A percentile compares a stretch with the other conserved stretches of the same genome.
phyloP scores from a whole-genome alignment of 2,329 filamentous ascomycete species.

The Calonectria hongkongensis region DNA sequence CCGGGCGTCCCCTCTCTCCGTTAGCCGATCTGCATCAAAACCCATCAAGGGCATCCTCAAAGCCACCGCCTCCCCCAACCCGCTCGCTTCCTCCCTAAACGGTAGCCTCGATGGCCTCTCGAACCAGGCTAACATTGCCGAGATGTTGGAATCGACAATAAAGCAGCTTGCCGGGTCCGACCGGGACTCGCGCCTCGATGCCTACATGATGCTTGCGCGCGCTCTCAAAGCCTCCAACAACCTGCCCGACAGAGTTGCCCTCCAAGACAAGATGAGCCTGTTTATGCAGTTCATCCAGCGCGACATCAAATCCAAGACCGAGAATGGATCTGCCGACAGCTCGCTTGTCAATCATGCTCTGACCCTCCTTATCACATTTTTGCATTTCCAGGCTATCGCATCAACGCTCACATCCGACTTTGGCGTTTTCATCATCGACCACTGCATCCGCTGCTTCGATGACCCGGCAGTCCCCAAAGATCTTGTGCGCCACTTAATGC shows the following conservation, averaged over 20 bases:
- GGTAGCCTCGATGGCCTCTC: constrained; percentile 63
- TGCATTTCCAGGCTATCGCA: constrained; percentile 83
- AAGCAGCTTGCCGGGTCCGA: constrained; percentile 87
- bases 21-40: constrained; percentile 63
- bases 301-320: constrained; percentile 80
- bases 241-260: constrained; percentile 82
- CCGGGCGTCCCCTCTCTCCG: constrained; percentile 64
- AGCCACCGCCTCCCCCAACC: constrained; percentile 71
- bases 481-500: constrained; percentile 85
- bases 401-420: constrained; percentile 86
- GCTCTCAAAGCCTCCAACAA: constrained; percentile 89
- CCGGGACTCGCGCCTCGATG: constrained; percentile 84
- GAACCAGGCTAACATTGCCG: constrained; percentile 75
- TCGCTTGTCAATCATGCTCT: constrained; percentile 86
- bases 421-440: constrained; percentile 85
- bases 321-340: constrained; percentile 75
- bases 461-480: constrained; percentile 83
- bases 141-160: constrained; percentile 90
- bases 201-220: constrained; percentile 86
- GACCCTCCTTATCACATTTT: constrained; percentile 84
- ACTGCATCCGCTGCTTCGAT: constrained; percentile 84
- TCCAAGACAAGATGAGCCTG: constrained; percentile 84
- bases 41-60: constrained; percentile 87
- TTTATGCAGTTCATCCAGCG: constrained; percentile 89
- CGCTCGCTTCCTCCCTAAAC: constrained; percentile 63